Percentiles rank a stretch among this genome's conserved stretches.
Conservation (phyloP, 1,284 basidiomycete genomes). For the Cryptococcus amylolentus region DNA sequence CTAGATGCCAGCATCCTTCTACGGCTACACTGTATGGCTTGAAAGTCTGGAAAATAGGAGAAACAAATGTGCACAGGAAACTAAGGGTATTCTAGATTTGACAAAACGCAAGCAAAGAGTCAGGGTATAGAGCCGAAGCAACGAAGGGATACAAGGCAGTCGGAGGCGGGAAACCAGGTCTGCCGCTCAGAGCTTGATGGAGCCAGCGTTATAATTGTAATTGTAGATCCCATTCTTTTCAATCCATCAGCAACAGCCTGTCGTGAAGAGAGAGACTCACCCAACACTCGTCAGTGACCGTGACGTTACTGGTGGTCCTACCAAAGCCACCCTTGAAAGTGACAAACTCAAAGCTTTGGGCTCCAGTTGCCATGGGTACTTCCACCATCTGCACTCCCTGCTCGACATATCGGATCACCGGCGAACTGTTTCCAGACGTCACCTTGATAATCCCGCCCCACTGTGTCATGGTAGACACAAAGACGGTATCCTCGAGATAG, state of each 20-base stretch:
- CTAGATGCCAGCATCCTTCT: too few species aligned
- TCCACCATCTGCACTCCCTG: slow-evolving; percentile 37
- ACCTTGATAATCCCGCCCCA: slow-evolving; percentile 40
- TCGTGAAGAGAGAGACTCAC: slow-evolving; percentile 20
- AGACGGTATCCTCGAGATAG: slow-evolving; percentile 36
- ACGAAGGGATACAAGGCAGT: background rate
- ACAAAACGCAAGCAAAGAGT: background rate
- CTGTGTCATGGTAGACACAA: slow-evolving; percentile 42
- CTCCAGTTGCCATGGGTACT: slow-evolving; percentile 41
- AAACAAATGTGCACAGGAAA: background rate
- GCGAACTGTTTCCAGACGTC: slow-evolving; percentile 36
- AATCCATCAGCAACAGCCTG: background rate
- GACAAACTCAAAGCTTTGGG: slow-evolving; percentile 34
- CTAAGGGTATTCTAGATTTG: background rate
- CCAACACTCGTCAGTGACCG: slow-evolving; percentile 33
- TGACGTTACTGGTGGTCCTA: slow-evolving; percentile 18
- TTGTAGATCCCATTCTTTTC: slow-evolving; percentile 44
- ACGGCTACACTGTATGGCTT: background rate
- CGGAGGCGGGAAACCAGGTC: too few species aligned
- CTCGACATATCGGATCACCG: slow-evolving; percentile 25
- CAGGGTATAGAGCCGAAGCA: background rate
- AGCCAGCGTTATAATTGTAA: slow-evolving; percentile 45
- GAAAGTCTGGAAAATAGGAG: background rate
- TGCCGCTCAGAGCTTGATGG: slow-evolving; percentile 13
- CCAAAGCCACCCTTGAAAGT: slow-evolving; percentile 15